Evolutionary conservation across 352 stramenopile species (phyloP).

Genomic region (Phytophthora vignae): DNA sequence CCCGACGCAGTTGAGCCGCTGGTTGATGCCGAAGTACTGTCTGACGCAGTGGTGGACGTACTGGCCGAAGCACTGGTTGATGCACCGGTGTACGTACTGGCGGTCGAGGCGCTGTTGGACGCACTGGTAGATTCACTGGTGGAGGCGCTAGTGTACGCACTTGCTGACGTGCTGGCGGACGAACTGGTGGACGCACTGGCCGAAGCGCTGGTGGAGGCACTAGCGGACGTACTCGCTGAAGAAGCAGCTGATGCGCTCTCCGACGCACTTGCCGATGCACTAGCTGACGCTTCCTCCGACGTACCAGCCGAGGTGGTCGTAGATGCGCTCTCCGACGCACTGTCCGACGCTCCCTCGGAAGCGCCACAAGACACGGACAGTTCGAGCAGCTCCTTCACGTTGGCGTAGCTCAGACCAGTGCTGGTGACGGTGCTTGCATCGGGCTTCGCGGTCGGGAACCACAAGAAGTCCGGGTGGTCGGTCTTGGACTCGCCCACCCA

Average conservation of each 20-base stretch:
- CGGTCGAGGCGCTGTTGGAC: too few species aligned
- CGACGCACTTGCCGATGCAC: conserved; percentile 7
- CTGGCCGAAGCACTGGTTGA: too few species aligned
- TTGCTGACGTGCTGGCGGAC: conserved; percentile 4
- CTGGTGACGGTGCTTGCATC: conserved; percentile 32
- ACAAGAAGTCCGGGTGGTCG: conserved; percentile 51
- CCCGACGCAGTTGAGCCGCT: conserved; percentile 6
- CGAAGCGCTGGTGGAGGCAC: not conserved
- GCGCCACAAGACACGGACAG: conserved; percentile 32
- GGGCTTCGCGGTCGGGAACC: conserved; percentile 43
- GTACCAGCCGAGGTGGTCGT: conserved; percentile 7
- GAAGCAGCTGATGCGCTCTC: conserved; percentile 2
- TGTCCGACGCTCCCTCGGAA: conserved; percentile 9
- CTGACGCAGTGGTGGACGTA: not conserved
- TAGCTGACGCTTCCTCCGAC: not conserved
- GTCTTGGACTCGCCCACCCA: conserved; percentile 38
- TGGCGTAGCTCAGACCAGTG: conserved; percentile 41
- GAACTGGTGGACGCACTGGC: not conserved
- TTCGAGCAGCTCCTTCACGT: conserved; percentile 40
- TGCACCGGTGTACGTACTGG: too few species aligned
- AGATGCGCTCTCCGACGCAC: conserved; percentile 6
- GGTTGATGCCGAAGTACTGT: not conserved
- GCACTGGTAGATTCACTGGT: not conserved
- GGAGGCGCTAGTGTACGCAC: not conserved
- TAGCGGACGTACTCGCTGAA: conserved; percentile 5